Evolutionary conservation across 2,329 filamentous ascomycete genomes (phyloP).

Genomic region (Cordyceps tenuipes): DNA sequence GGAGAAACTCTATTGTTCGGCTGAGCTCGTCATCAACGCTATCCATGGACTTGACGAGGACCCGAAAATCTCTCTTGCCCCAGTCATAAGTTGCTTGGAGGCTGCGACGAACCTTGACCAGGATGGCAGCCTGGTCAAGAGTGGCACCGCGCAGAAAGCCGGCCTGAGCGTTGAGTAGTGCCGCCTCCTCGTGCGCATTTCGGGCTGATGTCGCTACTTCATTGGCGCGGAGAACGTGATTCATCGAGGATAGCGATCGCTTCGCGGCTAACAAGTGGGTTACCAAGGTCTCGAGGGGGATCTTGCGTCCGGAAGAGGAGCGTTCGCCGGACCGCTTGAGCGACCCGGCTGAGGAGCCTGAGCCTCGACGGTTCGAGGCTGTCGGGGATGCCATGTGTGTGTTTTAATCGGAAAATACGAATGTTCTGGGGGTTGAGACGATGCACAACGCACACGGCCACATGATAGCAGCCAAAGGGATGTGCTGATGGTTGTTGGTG

Average conservation of each 20-base stretch:
- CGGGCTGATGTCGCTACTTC: constrained; percentile 74
- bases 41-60: constrained; percentile 57
- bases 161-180: constrained; percentile 61
- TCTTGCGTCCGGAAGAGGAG: constrained; percentile 14
- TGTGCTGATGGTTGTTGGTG: neutral
- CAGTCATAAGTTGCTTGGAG: constrained; percentile 49
- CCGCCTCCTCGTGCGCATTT: constrained; percentile 66
- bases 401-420: neutral
- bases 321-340: constrained; percentile 16
- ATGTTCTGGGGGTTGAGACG: neutral
- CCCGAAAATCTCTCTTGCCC: constrained; percentile 51
- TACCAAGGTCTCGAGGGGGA: constrained; percentile 66
- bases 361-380: constrained; percentile 28
- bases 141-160: constrained; percentile 59
- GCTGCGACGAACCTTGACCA: constrained; percentile 41
- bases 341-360: constrained; percentile 28
- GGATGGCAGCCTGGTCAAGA: constrained; percentile 43
- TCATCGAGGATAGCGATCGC: constrained; percentile 75
- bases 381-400: constrained; percentile 29
- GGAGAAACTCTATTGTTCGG: constrained; percentile 57
- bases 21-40: constrained; percentile 55
- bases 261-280: constrained; percentile 80
- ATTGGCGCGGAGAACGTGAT: constrained; percentile 75
- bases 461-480: constrained; percentile 5
- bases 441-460: constrained; percentile 1